Evolutionary conservation across 2,329 filamentous ascomycete species (phyloP), one percentile per base, ranked within the genome.

Genomic region (Diaporthe vaccinii): DNA sequence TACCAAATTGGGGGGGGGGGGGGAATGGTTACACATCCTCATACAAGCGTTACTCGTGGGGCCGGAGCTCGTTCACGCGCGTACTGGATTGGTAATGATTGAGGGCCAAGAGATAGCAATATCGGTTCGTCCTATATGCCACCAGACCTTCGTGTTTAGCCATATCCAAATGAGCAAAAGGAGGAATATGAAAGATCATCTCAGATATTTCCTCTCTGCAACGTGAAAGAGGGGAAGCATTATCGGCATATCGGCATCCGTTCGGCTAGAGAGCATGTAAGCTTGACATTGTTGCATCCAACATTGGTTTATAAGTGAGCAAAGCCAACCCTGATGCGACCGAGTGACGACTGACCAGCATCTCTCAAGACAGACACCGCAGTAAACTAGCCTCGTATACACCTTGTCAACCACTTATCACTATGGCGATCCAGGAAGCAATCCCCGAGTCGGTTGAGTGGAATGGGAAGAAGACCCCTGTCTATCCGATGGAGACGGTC

Each of bases 401-500:
- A 69, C 10, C 7, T 39, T 55, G 31, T 53, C 34, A 41, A 55
- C 15, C 3, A 12, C 15, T 9, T 15, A 22, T 69, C 78, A 83
- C 34, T 76, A 85, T 87, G 83, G 82, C 82, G 75, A 81, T 83
- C 79, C 76, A 80, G 59, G 82, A 82, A 53, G 84, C 87, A 77
- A 74, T 82, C 68, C 85, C 85, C 7, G 80, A 86, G 80, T 87
- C 85, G 57, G 85, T 88, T 74, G 83, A 86, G 74, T 89, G 87
- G 87, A 85, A 86, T 78, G 87, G 87, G 79, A 85, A 85, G 79
- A 80, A 84, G 76, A 86, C 88, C 55, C 87, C 87, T n/a, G 83
- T 89, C 65, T 69, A 69, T 20, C 65, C 65, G 22, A 69, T 69
- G 65, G 83, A 87, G 80, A 89, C 87, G 39, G 84, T 91, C 78